Evolutionary conservation across 306 rosid species (phyloP), one percentile per base, ranked within the genome.

Genomic region (Amphicarpaea edgeworthii): DNA sequence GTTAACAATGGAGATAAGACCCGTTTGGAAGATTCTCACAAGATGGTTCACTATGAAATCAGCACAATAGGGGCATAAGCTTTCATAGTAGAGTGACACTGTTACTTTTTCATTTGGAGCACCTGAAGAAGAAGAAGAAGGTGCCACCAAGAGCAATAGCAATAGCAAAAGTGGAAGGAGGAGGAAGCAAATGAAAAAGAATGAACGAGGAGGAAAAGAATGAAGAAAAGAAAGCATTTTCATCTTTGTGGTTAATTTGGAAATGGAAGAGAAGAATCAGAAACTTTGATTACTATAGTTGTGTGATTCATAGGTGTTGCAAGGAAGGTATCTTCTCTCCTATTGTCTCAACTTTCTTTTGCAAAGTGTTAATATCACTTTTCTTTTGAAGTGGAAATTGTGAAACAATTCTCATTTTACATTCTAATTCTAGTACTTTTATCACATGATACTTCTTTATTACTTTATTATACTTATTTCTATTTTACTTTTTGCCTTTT

Each of bases 21-120:
- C 95, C 4, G 85, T 92, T 81, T 86, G 83, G 81, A 94, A 94
- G 84, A 92, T 61, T 76, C 73, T 85, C 68, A 66, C 89, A 26
- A 94, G 74, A 79, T 84, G 87, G 63, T 92, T 90, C 19, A 86
- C 96, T 55, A 90, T 83, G 90, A 94, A 94, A 40, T 94, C 88
- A 2, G 90, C 97, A 79, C 98, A 94, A 45, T 50, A 94, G 0
- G 98, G 98, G 54, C 98, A 94, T 0, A 94, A 74, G 40, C 88
- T 71, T 76, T 94, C 98, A 3, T 91, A 94, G 87, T 94, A 94
- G 4, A 94, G 66, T 50, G 93, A 85, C 55, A 94, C 66, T 0
- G 85, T 78, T 6, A 94, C 98, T 15, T 85, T 86, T 0, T 61
- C 57, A 53, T 69, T 5, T 32, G 61, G 19, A 2, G 26, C 46